Conservation (phyloP, 2,329 filamentous ascomycete genomes). For the Neopestalotiopsis rosae region DNA sequence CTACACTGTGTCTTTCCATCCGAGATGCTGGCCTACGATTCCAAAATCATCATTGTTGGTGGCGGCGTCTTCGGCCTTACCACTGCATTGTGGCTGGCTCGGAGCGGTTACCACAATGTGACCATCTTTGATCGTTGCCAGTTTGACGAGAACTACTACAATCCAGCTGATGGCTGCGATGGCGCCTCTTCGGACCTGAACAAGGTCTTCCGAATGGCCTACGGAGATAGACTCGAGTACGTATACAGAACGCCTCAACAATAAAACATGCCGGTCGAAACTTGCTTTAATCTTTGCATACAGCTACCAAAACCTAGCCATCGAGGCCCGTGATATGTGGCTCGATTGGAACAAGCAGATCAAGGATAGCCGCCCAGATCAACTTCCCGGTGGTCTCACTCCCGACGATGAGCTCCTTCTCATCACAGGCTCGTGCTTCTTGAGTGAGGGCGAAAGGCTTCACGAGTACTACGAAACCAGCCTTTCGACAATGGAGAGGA, state of each 20-base stretch:
- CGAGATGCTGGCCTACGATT: no score
- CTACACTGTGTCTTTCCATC: no score
- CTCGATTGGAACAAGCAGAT: constrained; percentile 32
- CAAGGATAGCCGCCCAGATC: constrained; percentile 18
- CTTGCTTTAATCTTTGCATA: not conserved
- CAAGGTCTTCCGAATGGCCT: constrained; percentile 26
- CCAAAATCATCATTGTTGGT: no score
- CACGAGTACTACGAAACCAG: no score
- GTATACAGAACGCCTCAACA: not conserved
- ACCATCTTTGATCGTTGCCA: constrained; percentile 23
- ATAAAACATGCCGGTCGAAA: no score
- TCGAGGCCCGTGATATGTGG: constrained; percentile 39
- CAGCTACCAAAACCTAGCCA: constrained; percentile 30
- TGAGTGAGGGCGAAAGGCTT: no score
- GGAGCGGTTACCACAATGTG: no score
- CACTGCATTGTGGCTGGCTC: no score
- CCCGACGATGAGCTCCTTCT: no score
- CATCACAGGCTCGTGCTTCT: no score
- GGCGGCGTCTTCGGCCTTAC: no score
- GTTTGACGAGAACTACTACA: constrained; percentile 23
- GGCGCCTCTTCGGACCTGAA: constrained; percentile 26
- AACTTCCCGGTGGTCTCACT: constrained; percentile 27
- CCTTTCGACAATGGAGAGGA: no score
- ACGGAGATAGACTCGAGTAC: constrained; percentile 18
- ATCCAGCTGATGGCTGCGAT: constrained; percentile 23